Evolutionary conservation across 2,329 filamentous ascomycete species (phyloP).

Genomic region (Colletotrichum euphorbiae): DNA sequence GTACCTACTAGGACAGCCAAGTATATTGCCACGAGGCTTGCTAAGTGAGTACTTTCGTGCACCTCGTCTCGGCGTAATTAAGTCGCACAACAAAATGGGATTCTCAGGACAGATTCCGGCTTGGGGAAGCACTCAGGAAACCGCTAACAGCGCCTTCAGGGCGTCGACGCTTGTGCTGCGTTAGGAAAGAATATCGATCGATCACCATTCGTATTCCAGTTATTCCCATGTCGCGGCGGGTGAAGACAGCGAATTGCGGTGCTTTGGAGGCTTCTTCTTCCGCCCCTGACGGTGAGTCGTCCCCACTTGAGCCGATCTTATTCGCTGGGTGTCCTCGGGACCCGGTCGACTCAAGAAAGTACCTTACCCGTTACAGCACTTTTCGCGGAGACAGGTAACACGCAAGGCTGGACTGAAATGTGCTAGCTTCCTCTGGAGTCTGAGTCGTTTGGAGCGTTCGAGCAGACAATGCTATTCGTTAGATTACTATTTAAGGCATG

Average conservation of each 20-base stretch:
- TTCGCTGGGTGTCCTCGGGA: slow-evolving; percentile 9
- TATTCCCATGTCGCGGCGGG: slow-evolving; percentile 23
- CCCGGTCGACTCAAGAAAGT: slow-evolving; percentile 26
- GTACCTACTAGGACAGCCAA: neutral
- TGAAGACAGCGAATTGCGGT: slow-evolving; percentile 28
- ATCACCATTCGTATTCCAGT: slow-evolving; percentile 38
- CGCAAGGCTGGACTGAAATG: slow-evolving; percentile 22
- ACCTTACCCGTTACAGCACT: slow-evolving; percentile 14
- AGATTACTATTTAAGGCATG: too few relatives aligned
- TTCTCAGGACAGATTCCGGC: slow-evolving; percentile 4
- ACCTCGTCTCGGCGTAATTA: neutral
- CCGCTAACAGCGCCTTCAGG: slow-evolving; percentile 30
- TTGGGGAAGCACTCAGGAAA: slow-evolving; percentile 21
- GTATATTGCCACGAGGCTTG: neutral
- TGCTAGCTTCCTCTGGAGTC: slow-evolving; percentile 1
- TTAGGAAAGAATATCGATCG: slow-evolving; percentile 35
- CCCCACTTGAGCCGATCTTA: neutral
- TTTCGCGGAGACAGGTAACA: slow-evolving; percentile 17
- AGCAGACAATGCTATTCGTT: neutral
- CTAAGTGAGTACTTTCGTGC: neutral
- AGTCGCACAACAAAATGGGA: slow-evolving; percentile 8
- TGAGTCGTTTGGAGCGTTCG: neutral
- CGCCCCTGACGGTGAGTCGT: neutral
- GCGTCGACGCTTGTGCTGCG: slow-evolving; percentile 36
- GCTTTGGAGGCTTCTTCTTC: slow-evolving; percentile 8